A percentile compares a stretch with the other conserved stretches of the same genome.
These are phyloP conservation scores for Xerocomellus chrysenteron DNA, from an alignment of 768 basidiomycete species.

Conservation along the genomic window DNA sequence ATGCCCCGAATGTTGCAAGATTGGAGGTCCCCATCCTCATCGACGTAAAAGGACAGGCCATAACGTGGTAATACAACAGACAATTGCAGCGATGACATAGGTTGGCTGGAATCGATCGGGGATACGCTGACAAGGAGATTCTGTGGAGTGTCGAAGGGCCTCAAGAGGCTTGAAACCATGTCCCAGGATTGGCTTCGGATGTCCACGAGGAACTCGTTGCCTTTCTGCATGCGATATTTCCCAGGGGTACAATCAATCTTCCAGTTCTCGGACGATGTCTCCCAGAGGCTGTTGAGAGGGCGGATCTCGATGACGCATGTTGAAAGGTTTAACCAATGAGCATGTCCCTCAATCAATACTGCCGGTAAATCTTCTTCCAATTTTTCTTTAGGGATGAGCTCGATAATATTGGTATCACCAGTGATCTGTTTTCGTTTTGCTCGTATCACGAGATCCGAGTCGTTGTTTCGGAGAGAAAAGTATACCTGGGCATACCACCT, in stretches of 20 bases:
- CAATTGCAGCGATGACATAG: constrained; percentile 11
- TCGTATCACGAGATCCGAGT: constrained; percentile 16
- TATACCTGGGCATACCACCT: constrained; percentile 13
- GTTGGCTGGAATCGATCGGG: background rate
- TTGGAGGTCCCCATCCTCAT: constrained; percentile 33
- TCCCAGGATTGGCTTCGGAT: constrained; percentile 27
- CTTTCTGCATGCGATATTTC: constrained; percentile 7
- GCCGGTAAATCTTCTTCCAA: constrained; percentile 27
- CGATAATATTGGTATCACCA: constrained; percentile 1
- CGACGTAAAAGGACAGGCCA: constrained; percentile 40
- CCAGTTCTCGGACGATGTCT: constrained; percentile 29
- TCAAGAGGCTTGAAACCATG: constrained; percentile 27
- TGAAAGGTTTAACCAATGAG: constrained; percentile 34
- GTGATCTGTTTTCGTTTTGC: background rate
- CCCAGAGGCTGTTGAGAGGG: constrained; percentile 26
- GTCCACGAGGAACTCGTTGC: constrained; percentile 22
- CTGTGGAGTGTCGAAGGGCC: constrained; percentile 21
- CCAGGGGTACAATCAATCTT: constrained; percentile 11
- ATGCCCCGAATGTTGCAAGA: constrained; percentile 42
- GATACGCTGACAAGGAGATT: constrained; percentile 23
- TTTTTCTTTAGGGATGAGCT: constrained; percentile 27
- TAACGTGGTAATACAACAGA: constrained; percentile 40
- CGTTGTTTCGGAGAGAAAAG: constrained; percentile 16
- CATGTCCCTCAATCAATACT: constrained; percentile 19
- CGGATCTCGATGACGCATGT: constrained; percentile 28